Conservation (phyloP, 768 basidiomycete genomes). For the Leucosporidium yakuticum region DNA sequence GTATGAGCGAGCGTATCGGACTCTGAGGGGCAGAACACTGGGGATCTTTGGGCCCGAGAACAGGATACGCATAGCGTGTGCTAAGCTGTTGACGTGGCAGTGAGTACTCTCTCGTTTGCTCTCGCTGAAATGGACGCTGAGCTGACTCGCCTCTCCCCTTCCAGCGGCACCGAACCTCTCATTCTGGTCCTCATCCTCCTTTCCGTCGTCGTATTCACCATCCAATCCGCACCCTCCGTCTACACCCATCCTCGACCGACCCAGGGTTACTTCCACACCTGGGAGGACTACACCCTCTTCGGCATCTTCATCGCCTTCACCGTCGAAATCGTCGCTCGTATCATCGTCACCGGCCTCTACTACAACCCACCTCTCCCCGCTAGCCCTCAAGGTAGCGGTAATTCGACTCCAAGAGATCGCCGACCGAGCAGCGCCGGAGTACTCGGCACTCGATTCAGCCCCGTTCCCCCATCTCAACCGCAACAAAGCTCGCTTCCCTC, state of each 20-base stretch:
- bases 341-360: conserved; percentile 80
- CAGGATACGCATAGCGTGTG: conserved; percentile 58
- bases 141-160: background rate
- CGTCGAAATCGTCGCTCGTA: conserved; percentile 77
- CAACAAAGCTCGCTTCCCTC: no score
- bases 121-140: background rate
- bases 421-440: no score
- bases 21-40: conserved; percentile 55
- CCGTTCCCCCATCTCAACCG: no score
- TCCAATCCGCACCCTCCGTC: conserved; percentile 65
- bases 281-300: conserved; percentile 88
- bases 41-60: conserved; percentile 68
- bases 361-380: conserved; percentile 50
- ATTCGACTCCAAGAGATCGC: no score
- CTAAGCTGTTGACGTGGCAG: conserved; percentile 64
- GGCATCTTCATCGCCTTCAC: conserved; percentile 77
- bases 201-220: conserved; percentile 72
- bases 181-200: conserved; percentile 77
- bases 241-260: conserved; percentile 42
- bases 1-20: background rate
- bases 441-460: no score
- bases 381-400: no score
- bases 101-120: conserved; percentile 51
- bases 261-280: conserved; percentile 71
- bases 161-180: conserved; percentile 76